Base-by-base conservation (phyloP, 176 grass and related monocot genomes). In the Canna indica region DNA sequence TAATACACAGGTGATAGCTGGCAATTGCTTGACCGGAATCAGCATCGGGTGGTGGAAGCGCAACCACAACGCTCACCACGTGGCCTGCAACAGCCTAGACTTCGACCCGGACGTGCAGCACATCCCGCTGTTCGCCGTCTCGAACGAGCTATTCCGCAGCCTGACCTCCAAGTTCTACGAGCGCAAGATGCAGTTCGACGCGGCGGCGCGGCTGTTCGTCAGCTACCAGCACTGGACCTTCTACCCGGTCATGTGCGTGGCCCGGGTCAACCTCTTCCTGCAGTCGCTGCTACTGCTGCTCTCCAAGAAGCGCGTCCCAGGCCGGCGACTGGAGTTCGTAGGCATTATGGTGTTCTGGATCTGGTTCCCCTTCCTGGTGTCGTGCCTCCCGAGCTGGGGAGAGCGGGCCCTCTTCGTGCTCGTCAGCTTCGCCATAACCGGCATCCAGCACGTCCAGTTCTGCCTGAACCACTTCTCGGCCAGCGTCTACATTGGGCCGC, bases 161-260 rank as follows among this genome's bases (percentile, higher is more conserved):
- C 34, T 99, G 0, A 78, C 79, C 67, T 97, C 93, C 0, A 80
- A 2, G 71, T 96, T 80, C 79, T 91, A 96, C 59, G 39, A 76
- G 4, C 77, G 88, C 46, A 87, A 73, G 46, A 53, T 97, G 38
- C 47, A 59, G 0, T 97, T 97, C 56, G 84, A 92, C 5, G 58
- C 76, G 25, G 58, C 68, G 0, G 67, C 93, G 50, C 84, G 84
- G 39, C 73, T 90, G 48, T 30, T 97, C 10, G 74, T 97, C 71
- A 90, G 93, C 82, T 90, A 90, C 80, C 93, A 97, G 88, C 93
- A 97, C 68, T 85, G 84, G 83, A 97, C 93, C 4, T 97, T 92
- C 52, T 97, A 97, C 81, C 88, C 88, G 5, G 86, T 97, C 0
- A 92, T 97, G 93, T 75, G 88, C 36, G 33, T 92, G 25, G 93